Evolutionary conservation across 2,329 filamentous ascomycete genomes (phyloP).

Genomic region (Tricladium varicosporioides): DNA sequence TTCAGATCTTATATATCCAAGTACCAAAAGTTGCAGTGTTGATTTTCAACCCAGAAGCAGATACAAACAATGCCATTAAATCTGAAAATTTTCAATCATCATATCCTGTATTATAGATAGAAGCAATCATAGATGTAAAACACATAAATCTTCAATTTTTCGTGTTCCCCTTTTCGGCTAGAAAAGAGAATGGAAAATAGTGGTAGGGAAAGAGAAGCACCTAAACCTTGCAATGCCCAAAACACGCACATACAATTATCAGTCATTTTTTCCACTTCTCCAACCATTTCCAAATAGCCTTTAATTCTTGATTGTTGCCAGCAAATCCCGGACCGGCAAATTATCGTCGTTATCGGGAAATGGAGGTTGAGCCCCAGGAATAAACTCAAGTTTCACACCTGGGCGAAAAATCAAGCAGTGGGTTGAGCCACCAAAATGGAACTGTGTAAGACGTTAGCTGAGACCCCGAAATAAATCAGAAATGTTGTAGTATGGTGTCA

Average conservation of each 20-base stretch:
- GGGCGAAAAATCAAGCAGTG: slow-evolving; percentile 67
- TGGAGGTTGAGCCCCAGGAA: neutral
- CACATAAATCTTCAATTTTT: no score
- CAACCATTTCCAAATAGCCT: neutral
- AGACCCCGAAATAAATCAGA: neutral
- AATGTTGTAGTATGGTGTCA: neutral
- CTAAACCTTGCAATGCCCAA: no score
- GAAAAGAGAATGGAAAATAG: no score
- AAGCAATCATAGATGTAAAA: no score
- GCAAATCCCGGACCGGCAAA: neutral
- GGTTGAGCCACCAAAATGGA: slow-evolving; percentile 74
- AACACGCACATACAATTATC: neutral
- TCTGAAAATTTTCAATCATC: no score
- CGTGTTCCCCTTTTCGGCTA: no score
- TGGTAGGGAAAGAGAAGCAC: no score
- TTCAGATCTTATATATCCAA: no score
- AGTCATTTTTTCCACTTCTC: neutral
- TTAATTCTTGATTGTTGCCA: neutral
- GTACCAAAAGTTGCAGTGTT: no score
- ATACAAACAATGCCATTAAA: no score
- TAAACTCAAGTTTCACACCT: slow-evolving; percentile 32
- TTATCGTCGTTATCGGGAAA: neutral
- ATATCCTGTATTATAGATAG: no score
- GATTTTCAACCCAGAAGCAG: no score
- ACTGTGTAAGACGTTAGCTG: slow-evolving; percentile 50